A percentile compares a stretch with the other conserved stretches of the same genome.
Conservation (phyloP, 352 stramenopile genomes). For the Globisporangium iwayamae region DNA sequence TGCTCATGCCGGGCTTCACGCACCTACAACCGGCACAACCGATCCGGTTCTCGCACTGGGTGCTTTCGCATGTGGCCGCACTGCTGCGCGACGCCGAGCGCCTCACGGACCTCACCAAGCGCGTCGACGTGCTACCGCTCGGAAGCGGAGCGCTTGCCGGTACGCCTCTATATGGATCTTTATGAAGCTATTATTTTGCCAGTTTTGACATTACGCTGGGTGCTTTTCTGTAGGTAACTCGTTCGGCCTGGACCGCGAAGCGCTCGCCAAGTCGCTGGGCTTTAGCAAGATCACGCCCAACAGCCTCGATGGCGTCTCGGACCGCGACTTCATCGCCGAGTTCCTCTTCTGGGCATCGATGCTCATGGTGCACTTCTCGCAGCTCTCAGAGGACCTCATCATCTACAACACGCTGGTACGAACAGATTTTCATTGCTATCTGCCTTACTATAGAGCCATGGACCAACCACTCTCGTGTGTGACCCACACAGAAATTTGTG, state of each 20-base stretch:
- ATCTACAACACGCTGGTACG: conserved; percentile 92
- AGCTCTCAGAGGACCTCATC: conserved; percentile 98
- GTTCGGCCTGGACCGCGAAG: conserved; percentile 95
- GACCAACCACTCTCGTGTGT: background rate
- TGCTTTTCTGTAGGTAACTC: conserved; percentile 77
- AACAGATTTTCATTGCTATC: background rate
- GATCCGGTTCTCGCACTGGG: conserved; percentile 98
- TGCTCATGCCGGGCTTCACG: conserved; percentile 98
- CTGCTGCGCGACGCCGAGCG: conserved; percentile 93
- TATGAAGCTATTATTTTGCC: no score
- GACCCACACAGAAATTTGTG: conserved; percentile 76
- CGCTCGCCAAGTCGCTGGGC: conserved; percentile 91
- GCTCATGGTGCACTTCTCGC: conserved; percentile 95
- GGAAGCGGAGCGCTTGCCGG: conserved; percentile 94
- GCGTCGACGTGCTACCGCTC: conserved; percentile 95
- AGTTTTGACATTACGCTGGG: no score
- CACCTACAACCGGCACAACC: conserved; percentile 98
- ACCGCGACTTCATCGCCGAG: conserved; percentile 99
- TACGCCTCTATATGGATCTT: background rate
- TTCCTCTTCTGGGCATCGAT: conserved; percentile 98
- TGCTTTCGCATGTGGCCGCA: conserved; percentile 94
- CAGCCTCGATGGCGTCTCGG: conserved; percentile 97
- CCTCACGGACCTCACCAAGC: conserved; percentile 91
- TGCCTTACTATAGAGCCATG: background rate
- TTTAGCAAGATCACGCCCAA: conserved; percentile 94